Conservation (phyloP, 2,329 filamentous ascomycete species). For the Didymella keratinophila region DNA sequence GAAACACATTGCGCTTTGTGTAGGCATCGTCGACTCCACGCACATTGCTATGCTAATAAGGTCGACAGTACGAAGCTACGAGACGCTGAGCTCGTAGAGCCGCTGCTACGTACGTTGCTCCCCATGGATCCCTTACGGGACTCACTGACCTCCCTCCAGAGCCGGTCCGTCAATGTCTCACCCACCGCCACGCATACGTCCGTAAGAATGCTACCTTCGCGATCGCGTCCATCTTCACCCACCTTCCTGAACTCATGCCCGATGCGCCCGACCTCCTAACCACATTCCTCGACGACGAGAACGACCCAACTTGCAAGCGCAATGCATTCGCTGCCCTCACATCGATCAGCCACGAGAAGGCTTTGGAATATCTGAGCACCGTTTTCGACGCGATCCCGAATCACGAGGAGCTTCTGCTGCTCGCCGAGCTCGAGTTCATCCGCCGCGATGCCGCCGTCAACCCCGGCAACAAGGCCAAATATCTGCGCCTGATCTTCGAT, state of each 20-base stretch:
- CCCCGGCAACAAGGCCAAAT: constrained; percentile 92
- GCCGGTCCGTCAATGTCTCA: constrained; percentile 88
- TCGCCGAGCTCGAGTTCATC: constrained; percentile 96
- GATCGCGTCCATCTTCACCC: constrained; percentile 87
- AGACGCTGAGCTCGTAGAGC: constrained; percentile 95
- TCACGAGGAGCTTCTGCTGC: constrained; percentile 89
- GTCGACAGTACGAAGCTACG: constrained; percentile 77
- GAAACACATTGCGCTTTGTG: constrained; percentile 97
- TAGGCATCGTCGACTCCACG: constrained; percentile 22
- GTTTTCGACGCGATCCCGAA: constrained; percentile 95
- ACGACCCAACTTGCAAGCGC: constrained; percentile 93
- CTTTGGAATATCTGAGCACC: constrained; percentile 83
- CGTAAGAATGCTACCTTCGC: constrained; percentile 98
- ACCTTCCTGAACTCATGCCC: constrained; percentile 90
- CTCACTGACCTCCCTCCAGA: constrained; percentile 50
- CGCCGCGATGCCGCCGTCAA: constrained; percentile 97
- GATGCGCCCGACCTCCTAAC: constrained; percentile 93
- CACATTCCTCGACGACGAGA: constrained; percentile 88
- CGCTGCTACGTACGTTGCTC: constrained; percentile 70
- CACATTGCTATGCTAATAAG: constrained; percentile 25
- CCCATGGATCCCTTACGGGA: background rate
- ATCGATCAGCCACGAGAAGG: constrained; percentile 92
- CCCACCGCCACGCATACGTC: constrained; percentile 96
- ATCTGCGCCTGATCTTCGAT: constrained; percentile 94
- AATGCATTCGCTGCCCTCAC: constrained; percentile 94